Evolutionary conservation across 2,329 filamentous ascomycete species (phyloP).

Genomic region (Aspergillus candidus): DNA sequence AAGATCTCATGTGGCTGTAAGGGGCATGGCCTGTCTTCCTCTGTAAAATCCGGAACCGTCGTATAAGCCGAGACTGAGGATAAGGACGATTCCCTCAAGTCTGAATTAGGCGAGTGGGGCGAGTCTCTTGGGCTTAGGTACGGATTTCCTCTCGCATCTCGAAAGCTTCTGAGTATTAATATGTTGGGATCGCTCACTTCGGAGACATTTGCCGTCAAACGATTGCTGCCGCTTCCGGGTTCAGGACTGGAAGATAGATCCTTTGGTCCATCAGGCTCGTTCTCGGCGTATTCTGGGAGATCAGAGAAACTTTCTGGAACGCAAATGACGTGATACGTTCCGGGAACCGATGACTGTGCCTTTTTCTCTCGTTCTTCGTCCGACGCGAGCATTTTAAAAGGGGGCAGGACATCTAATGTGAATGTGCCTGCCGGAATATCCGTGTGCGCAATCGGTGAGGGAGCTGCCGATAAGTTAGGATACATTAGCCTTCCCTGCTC

Average conservation of each 20-base stretch:
- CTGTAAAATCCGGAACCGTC: slow-evolving; percentile 17
- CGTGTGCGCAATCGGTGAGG: slow-evolving; percentile 23
- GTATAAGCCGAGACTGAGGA: slow-evolving; percentile 21
- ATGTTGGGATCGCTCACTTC: slow-evolving; percentile 41
- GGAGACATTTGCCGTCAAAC: slow-evolving; percentile 17
- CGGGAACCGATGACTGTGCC: slow-evolving; percentile 46
- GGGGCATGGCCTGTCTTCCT: slow-evolving; percentile 10
- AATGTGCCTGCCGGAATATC: slow-evolving; percentile 24
- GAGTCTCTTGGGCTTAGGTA: slow-evolving; percentile 26
- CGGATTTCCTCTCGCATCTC: slow-evolving; percentile 37
- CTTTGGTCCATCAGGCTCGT: slow-evolving; percentile 19
- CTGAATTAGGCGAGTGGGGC: slow-evolving; percentile 31
- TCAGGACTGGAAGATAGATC: slow-evolving; percentile 20
- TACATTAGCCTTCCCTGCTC: slow-evolving; percentile 11
- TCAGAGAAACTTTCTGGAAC: slow-evolving; percentile 50
- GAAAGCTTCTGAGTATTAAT: slow-evolving; percentile 47
- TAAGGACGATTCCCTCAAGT: slow-evolving; percentile 23
- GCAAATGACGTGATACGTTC: slow-evolving; percentile 51
- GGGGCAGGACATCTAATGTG: slow-evolving; percentile 45
- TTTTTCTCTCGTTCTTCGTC: slow-evolving; percentile 56
- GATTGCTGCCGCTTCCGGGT: slow-evolving; percentile 24
- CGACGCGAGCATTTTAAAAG: slow-evolving; percentile 48
- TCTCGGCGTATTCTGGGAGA: slow-evolving; percentile 46
- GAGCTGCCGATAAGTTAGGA: slow-evolving; percentile 18
- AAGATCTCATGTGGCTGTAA: slow-evolving; percentile 22